Percentiles rank a stretch among this genome's conserved stretches.
Conservation (phyloP, 225 moss, liverwort and hornwort species). For the Neckera pumila region DNA sequence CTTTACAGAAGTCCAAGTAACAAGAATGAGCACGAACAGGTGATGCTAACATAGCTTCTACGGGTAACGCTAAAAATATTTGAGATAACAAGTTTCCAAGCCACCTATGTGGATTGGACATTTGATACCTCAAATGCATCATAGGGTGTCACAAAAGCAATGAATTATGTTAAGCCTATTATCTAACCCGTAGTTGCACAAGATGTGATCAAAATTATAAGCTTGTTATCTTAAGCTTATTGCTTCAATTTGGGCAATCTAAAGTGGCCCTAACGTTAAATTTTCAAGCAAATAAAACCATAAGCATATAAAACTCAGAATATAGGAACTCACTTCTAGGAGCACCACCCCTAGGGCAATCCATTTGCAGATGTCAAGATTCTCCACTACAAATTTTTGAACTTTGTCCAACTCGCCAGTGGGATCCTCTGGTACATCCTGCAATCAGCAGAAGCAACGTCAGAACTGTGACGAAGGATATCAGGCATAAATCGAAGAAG, state of each 20-base stretch:
- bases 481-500: neutral
- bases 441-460: neutral
- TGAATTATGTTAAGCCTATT: neutral
- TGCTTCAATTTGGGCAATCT: neutral
- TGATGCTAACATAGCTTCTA: neutral
- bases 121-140: neutral
- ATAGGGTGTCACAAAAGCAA: neutral
- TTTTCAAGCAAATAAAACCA: neutral
- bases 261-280: neutral
- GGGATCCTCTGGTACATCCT: conserved; percentile 86
- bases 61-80: neutral
- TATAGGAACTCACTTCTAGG: conserved; percentile 45
- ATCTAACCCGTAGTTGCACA: neutral
- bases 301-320: neutral
- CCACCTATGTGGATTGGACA: too few species aligned
- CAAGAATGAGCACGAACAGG: neutral
- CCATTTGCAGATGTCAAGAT: conserved; percentile 91
- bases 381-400: conserved; percentile 57
- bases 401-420: conserved; percentile 84
- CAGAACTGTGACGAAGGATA: neutral
- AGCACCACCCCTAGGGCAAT: conserved; percentile 58
- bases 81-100: neutral
- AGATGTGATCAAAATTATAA: neutral
- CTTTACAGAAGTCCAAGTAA: neutral
- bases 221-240: neutral